These are phyloP conservation scores for Beauveria australis DNA, from an alignment of 2,329 filamentous ascomycete species.

Conservation along the genomic window DNA sequence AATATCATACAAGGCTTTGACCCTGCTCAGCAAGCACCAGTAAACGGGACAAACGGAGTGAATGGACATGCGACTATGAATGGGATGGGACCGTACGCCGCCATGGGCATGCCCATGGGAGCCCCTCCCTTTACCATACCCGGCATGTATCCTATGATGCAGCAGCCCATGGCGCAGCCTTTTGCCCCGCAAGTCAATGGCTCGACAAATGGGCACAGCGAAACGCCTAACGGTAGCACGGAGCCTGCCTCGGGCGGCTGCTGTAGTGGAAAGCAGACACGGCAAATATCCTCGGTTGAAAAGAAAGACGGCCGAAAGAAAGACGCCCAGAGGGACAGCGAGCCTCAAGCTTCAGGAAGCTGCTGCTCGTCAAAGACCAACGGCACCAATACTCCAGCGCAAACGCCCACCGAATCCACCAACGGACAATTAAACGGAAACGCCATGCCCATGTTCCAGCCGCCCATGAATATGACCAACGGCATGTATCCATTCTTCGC, in stretches of 20 bases:
- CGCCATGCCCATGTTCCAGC: conserved; percentile 26
- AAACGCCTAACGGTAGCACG: conserved; percentile 1
- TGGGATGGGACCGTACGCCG: conserved; percentile 20
- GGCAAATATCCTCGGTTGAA: background rate
- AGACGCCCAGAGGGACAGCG: conserved; percentile 5
- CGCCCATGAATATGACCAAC: conserved; percentile 28
- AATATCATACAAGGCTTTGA: conserved; percentile 36
- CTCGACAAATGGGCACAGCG: conserved; percentile 18
- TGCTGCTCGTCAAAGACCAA: conserved; percentile 31
- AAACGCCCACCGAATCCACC: conserved; percentile 17
- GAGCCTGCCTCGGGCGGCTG: conserved; percentile 16
- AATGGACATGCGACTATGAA: conserved; percentile 13
- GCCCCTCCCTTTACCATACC: conserved; percentile 19
- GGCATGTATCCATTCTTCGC: conserved; percentile 33
- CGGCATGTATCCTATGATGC: conserved; percentile 25
- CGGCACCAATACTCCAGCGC: background rate
- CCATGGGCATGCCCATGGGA: conserved; percentile 20
- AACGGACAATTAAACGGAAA: conserved; percentile 19
- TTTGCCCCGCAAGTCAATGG: conserved; percentile 16
- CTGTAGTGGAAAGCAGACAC: conserved; percentile 13
- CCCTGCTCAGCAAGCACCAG: conserved; percentile 18
- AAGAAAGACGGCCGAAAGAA: background rate
- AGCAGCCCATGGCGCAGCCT: conserved; percentile 20
- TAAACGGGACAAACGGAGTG: conserved; percentile 10
- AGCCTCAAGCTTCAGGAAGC: conserved; percentile 16